Percentiles rank a stretch among this genome's conserved stretches.
Conservation (phyloP, 1,139 yeast species). For the Candida glucosophila region DNA sequence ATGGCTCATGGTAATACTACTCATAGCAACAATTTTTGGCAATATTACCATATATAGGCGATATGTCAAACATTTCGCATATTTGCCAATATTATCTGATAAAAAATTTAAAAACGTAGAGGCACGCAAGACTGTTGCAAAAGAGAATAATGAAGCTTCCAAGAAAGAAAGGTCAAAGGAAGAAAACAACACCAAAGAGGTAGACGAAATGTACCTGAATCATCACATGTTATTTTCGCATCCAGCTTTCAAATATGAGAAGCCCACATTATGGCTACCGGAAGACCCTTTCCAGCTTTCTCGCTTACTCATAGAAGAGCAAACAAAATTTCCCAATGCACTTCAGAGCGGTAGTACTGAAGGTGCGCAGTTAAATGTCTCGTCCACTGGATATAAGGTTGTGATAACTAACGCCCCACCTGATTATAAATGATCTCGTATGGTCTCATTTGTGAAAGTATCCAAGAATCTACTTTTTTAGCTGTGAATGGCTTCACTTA, state of each 20-base stretch:
- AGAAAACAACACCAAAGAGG: too few species aligned
- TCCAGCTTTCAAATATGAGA: slow-evolving; percentile 25
- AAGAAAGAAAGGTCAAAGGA: too few species aligned
- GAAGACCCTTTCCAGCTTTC: slow-evolving; percentile 14
- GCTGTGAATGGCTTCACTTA: too few species aligned
- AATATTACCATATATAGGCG: slow-evolving; percentile 23
- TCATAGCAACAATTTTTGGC: slow-evolving; percentile 27
- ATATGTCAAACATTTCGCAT: slow-evolving; percentile 19
- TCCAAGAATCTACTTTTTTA: too few species aligned
- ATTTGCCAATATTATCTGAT: slow-evolving; percentile 21
- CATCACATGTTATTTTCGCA: slow-evolving; percentile 19
- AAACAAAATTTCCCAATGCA: slow-evolving; percentile 4
- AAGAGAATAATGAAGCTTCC: slow-evolving; percentile 2
- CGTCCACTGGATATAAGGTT: slow-evolving; percentile 8
- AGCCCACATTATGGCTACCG: slow-evolving; percentile 29
- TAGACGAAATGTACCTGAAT: slow-evolving; percentile 9
- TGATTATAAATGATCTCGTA: slow-evolving; percentile 14
- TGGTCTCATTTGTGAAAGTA: too few species aligned
- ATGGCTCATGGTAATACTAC: slow-evolving; percentile 34
- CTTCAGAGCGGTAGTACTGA: slow-evolving; percentile 17
- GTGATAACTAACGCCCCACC: slow-evolving; percentile 28
- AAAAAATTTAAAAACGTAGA: slow-evolving; percentile 6
- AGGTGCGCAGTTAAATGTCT: slow-evolving; percentile 19
- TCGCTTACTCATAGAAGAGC: slow-evolving; percentile 4
- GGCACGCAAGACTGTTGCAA: slow-evolving; percentile 1